Evolutionary conservation across 2,329 filamentous ascomycete genomes (phyloP).

Genomic region (Xylariaceae sp.): DNA sequence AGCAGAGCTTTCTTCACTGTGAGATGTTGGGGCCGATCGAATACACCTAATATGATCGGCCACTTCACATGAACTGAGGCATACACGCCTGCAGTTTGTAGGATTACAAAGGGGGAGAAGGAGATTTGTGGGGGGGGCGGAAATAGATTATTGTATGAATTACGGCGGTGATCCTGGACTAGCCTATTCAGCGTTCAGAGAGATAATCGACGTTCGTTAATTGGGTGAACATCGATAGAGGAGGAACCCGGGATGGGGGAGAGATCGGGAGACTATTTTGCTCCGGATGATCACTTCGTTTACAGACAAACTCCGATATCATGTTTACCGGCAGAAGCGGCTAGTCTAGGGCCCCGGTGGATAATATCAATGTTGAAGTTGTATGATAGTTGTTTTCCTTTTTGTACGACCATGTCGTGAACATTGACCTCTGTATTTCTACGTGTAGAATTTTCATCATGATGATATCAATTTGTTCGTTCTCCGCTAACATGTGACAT

Average conservation of each 20-base stretch:
- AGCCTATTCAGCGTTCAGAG: neutral
- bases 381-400: no score
- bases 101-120: neutral
- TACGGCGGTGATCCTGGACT: neutral
- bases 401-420: no score
- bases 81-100: neutral
- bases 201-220: no score
- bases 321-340: neutral
- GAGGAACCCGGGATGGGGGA: no score
- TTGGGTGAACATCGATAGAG: no score
- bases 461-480: no score
- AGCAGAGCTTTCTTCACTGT: neutral
- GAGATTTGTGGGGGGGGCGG: neutral
- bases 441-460: no score
- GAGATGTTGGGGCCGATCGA: neutral
- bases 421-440: no score
- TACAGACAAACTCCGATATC: neutral
- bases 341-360: neutral
- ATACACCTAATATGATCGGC: neutral
- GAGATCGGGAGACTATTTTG: no score
- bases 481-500: no score
- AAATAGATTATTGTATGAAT: neutral
- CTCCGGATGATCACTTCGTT: neutral
- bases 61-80: neutral
- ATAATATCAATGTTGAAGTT: neutral